These are phyloP conservation scores for Cinchona pubescens DNA, from an alignment of 257 asterid species.

Conservation along the genomic window DNA sequence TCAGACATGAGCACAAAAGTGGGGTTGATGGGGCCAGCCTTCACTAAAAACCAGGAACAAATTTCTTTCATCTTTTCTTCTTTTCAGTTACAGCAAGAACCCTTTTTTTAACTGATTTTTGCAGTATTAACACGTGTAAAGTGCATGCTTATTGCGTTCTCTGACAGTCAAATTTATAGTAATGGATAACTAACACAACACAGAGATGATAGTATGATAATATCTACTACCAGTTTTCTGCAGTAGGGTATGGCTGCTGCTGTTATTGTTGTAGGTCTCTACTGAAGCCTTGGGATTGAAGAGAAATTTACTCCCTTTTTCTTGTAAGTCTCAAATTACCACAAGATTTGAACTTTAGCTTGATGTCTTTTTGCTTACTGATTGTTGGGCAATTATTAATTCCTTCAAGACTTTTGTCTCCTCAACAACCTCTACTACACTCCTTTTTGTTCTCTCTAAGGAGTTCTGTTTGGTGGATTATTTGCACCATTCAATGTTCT, in stretches of 20 bases:
- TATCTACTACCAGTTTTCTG: slow-evolving; percentile 24
- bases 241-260: slow-evolving; percentile 23
- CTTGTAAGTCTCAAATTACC: slow-evolving; percentile 11
- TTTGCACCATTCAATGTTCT: not conserved
- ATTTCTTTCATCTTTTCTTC: slow-evolving; percentile 21
- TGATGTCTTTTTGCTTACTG: not conserved
- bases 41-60: slow-evolving; percentile 44
- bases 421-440: not conserved
- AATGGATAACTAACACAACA: slow-evolving; percentile 31
- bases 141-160: slow-evolving; percentile 53
- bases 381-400: not conserved
- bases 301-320: slow-evolving; percentile 12
- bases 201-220: slow-evolving; percentile 13
- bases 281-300: slow-evolving; percentile 4
- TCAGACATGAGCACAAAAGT: slow-evolving; percentile 24
- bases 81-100: slow-evolving; percentile 34
- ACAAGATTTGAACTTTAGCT: not conserved
- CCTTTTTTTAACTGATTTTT: slow-evolving; percentile 41
- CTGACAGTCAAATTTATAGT: slow-evolving; percentile 36
- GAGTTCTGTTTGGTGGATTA: not conserved
- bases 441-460: not conserved
- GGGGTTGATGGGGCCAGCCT: slow-evolving; percentile 44
- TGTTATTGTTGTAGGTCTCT: not conserved
- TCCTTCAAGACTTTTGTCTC: not conserved
- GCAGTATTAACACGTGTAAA: slow-evolving; percentile 57